phyloP scores from a whole-genome alignment of 495 filamentous ascomycete species.

The Letharia lupina region DNA sequence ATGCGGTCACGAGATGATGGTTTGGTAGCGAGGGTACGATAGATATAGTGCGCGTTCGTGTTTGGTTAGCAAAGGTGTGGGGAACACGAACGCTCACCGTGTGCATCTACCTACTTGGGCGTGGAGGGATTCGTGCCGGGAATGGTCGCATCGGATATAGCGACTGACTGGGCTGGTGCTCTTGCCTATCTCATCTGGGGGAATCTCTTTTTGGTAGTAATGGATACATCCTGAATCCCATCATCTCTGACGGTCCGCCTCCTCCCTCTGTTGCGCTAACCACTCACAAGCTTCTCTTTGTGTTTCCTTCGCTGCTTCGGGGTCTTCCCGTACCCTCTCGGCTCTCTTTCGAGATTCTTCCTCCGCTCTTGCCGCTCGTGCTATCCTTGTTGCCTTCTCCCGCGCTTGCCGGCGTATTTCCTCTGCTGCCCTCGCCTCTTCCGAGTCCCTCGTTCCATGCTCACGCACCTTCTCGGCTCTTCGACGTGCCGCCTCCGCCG shows the following conservation, averaged over 20 bases:
- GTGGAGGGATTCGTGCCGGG: too few relatives aligned
- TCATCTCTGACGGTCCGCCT: not conserved
- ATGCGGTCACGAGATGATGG: too few relatives aligned
- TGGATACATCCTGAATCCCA: not conserved
- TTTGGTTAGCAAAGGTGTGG: too few relatives aligned
- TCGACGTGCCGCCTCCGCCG: not conserved
- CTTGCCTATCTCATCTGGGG: too few relatives aligned
- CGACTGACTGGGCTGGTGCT: too few relatives aligned
- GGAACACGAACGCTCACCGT: too few relatives aligned
- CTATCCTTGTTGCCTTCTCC: not conserved
- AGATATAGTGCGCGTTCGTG: too few relatives aligned
- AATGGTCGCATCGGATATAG: too few relatives aligned
- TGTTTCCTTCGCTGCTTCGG: not conserved
- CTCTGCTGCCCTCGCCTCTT: not conserved
- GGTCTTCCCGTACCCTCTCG: not conserved
- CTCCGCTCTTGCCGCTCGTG: not conserved
- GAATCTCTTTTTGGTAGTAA: too few relatives aligned
- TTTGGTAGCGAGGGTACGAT: too few relatives aligned
- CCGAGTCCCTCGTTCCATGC: not conserved
- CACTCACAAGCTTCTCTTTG: not conserved
- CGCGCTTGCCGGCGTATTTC: not conserved
- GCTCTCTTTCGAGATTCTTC: not conserved
- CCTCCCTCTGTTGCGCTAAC: not conserved
- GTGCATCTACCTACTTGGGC: too few relatives aligned
- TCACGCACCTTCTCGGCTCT: not conserved